Conservation (phyloP, 1,284 basidiomycete genomes). For the Cutaneotrichosporon curvatum region DNA sequence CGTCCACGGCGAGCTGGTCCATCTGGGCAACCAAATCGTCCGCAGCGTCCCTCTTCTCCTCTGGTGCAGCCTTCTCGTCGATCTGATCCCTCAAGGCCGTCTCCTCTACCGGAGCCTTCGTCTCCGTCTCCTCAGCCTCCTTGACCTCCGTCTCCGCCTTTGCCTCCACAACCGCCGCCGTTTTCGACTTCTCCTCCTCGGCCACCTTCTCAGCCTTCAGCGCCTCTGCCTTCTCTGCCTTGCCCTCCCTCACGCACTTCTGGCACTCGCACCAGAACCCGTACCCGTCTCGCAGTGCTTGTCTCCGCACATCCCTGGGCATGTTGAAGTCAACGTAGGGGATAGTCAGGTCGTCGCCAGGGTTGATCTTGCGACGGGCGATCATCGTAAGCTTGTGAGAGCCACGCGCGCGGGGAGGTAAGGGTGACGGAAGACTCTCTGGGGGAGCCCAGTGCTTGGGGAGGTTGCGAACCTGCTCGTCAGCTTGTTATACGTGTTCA, state of each 20-base stretch:
- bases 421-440: slow-evolving; percentile 56
- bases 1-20: slow-evolving; percentile 11
- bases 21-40: slow-evolving; percentile 5
- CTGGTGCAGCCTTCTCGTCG: too few relatives aligned
- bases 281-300: slow-evolving; percentile 57
- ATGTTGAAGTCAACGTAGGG: slow-evolving; percentile 68
- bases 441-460: slow-evolving; percentile 47
- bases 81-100: too few relatives aligned
- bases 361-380: slow-evolving; percentile 58
- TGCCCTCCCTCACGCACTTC: slow-evolving; percentile 53
- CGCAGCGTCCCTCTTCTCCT: background rate
- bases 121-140: slow-evolving; percentile 42
- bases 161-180: slow-evolving; percentile 45
- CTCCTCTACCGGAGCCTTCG: slow-evolving; percentile 46
- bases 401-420: slow-evolving; percentile 45
- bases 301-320: slow-evolving; percentile 53
- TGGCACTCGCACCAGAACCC: slow-evolving; percentile 71
- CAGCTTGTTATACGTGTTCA: slow-evolving; percentile 1
- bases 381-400: slow-evolving; percentile 51
- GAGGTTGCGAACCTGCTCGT: slow-evolving; percentile 34
- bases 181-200: slow-evolving; percentile 15
- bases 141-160: background rate
- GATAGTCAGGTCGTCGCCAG: slow-evolving; percentile 63
- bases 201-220: slow-evolving; percentile 33
- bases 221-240: slow-evolving; percentile 21